Conservation (phyloP, 208 protist species). For the Acanthamoeba rhysodes region DNA sequence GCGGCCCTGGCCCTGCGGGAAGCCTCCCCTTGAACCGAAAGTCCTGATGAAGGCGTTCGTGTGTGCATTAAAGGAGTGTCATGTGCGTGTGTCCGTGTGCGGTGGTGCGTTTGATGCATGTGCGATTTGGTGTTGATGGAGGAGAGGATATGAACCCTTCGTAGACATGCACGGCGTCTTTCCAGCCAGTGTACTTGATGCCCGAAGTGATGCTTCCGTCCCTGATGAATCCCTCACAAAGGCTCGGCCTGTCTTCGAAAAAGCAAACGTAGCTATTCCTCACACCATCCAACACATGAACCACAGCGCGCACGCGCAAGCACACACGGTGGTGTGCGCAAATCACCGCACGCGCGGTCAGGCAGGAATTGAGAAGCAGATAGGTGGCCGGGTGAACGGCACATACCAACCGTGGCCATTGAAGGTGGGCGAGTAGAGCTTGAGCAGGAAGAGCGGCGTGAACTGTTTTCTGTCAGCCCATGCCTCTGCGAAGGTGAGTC, state of each 20-base stretch:
- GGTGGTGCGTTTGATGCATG: neutral
- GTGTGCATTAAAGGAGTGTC: no score
- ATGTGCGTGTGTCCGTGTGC: no score
- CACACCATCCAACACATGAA: no score
- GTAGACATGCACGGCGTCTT: neutral
- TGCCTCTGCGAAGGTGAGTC: constrained; percentile 1
- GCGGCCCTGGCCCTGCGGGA: neutral
- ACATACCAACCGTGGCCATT: no score
- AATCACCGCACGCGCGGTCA: no score
- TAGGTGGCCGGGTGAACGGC: no score
- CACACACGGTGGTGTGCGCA: no score
- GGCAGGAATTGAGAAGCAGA: no score
- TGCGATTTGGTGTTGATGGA: neutral
- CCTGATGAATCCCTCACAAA: neutral
- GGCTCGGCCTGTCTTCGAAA: neutral
- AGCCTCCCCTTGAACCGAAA: no score
- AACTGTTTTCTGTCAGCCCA: neutral
- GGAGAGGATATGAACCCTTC: no score
- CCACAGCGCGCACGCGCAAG: neutral
- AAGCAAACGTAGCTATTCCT: no score
- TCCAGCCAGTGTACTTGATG: constrained; percentile 19
- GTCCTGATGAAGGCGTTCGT: no score
- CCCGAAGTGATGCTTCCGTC: neutral
- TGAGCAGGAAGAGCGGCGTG: neutral
- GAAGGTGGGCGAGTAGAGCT: constrained; percentile 21